These are phyloP conservation scores for Salisapilia sapeloensis DNA, from an alignment of 352 stramenopile species.

Conservation along the genomic window DNA sequence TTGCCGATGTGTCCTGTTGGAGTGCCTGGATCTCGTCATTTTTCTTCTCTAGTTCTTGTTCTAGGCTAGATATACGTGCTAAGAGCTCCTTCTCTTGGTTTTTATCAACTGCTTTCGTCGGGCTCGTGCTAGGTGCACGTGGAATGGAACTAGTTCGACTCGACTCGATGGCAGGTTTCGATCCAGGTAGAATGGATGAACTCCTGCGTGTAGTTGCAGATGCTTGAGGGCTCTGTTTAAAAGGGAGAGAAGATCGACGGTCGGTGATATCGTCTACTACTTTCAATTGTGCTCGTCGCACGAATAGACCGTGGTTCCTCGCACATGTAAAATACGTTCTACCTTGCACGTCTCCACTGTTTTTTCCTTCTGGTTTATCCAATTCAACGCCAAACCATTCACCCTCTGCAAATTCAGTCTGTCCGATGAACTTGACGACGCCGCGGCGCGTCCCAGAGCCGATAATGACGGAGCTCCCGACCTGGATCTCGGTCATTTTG, in stretches of 20 bases:
- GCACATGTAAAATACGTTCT: slow-evolving; percentile 63
- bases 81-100: too few species aligned
- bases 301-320: slow-evolving; percentile 57
- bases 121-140: too few species aligned
- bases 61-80: slow-evolving; percentile 30
- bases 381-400: slow-evolving; percentile 76
- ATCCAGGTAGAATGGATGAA: too few species aligned
- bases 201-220: too few species aligned
- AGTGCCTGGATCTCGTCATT: slow-evolving; percentile 40
- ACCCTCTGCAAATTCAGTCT: slow-evolving; percentile 59
- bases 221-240: too few species aligned
- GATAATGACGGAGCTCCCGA: slow-evolving; percentile 45
- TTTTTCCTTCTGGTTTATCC: slow-evolving; percentile 61
- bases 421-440: slow-evolving; percentile 53
- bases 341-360: slow-evolving; percentile 73
- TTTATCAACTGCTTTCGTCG: slow-evolving; percentile 34
- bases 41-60: slow-evolving; percentile 56
- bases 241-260: too few species aligned
- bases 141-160: too few species aligned
- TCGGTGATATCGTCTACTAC: too few species aligned
- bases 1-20: slow-evolving; percentile 13
- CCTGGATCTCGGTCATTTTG: slow-evolving; percentile 37
- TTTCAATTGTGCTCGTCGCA: too few species aligned
- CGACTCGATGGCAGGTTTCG: too few species aligned
- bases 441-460: slow-evolving; percentile 46